Conservation (phyloP, 441 rosid genomes). For the Adansonia madagascariensis region DNA sequence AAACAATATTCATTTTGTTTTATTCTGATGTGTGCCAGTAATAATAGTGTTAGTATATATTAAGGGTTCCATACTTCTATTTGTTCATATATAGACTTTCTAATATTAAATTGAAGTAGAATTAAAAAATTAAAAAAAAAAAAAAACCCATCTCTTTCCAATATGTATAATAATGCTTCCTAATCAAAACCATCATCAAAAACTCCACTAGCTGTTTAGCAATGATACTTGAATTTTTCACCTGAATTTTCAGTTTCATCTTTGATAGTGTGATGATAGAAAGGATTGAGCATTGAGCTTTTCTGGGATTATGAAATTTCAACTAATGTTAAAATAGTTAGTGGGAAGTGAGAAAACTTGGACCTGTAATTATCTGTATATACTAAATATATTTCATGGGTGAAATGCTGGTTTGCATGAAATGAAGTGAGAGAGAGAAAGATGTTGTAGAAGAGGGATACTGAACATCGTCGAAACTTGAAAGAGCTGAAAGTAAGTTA, state of each 20-base stretch:
- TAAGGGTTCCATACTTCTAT: too few species aligned
- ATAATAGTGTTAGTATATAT: too few species aligned
- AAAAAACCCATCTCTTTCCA: too few species aligned
- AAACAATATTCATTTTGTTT: too few species aligned
- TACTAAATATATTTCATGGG: neutral
- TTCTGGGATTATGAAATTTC: neutral
- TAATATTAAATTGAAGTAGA: too few species aligned
- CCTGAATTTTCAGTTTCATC: neutral
- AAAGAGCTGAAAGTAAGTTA: conserved; percentile 15
- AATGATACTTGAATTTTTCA: too few species aligned
- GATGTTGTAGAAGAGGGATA: neutral
- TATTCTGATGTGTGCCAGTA: too few species aligned
- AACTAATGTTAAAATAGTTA: neutral
- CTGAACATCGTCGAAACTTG: neutral
- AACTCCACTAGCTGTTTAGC: too few species aligned
- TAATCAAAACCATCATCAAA: too few species aligned
- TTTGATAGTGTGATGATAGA: neutral
- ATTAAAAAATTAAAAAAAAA: too few species aligned
- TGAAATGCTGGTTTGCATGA: neutral
- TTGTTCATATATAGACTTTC: too few species aligned
- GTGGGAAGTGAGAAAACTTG: neutral
- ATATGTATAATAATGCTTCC: too few species aligned
- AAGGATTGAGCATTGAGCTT: neutral
- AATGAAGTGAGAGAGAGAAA: neutral
- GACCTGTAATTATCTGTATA: neutral